Base-by-base conservation (phyloP, 2,329 filamentous ascomycete genomes). In the Pseudogymnoascus verrucosus region DNA sequence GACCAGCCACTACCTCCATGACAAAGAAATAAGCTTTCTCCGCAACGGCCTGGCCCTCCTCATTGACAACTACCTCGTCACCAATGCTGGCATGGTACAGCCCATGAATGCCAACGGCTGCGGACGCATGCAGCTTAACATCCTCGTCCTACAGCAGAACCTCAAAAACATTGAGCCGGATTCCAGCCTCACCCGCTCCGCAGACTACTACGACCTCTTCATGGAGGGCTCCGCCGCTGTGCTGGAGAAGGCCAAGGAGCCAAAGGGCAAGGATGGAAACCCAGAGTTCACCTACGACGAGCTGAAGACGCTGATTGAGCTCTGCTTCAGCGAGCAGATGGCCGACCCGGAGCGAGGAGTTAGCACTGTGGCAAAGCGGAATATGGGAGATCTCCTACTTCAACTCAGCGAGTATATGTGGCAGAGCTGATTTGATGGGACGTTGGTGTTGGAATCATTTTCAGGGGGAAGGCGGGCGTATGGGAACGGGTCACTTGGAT, bases 81-180 rank as follows among this genome's bases (percentile, higher is more conserved):
- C 86, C 65, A 89, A 89, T 67, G 85, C 87, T 1, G 78, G 82
- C 16, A 83, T 84, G 72, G 89, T 93, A 51, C 86, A 87, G 60
- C 87, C 89, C 6, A 93, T 99, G 87, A 97, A 99, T 74, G 79
- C 78, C 39, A 85, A 89, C 69, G 95, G 95, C 44, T 90, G 88
- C 65, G 86, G 87, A n/a, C 85, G 92, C 39, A 92, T 99, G 85
- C 89, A 92, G 74, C 85, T 98, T 71, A 96, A 99, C 74, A 91
- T 97, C 60, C 82, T 97, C 23, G 95, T 99, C 42, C 80, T 99
- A 61, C 93, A 98, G 76, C 95, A 99, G 74, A 97, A 96, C 71
- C 84, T 99, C 63, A 96, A 96, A 78, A 96, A 96, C 68, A 88
- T 99, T 62, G 91, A 95, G 75, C 80, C 84, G 1, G 83, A 83